These are phyloP conservation scores for Sporothrix luriei DNA, from an alignment of 2,329 filamentous ascomycete genomes.

Conservation along the genomic window DNA sequence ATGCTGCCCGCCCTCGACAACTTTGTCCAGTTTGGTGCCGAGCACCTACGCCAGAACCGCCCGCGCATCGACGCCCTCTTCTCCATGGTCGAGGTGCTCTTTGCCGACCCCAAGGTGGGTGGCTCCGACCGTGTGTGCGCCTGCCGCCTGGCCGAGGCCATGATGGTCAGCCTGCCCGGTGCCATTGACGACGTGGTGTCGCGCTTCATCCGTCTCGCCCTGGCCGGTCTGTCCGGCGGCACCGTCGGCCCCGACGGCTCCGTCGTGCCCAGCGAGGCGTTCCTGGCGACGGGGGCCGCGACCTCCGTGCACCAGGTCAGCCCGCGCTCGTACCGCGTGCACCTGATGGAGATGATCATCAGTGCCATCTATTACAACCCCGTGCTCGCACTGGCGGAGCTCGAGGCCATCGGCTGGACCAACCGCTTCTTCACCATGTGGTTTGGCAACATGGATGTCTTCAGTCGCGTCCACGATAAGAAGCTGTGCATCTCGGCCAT, in stretches of 20 bases:
- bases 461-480: slow-evolving; percentile 95
- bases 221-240: slow-evolving; percentile 68
- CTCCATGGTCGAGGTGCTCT: slow-evolving; percentile 94
- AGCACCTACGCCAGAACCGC: slow-evolving; percentile 77
- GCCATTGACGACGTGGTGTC: slow-evolving; percentile 86
- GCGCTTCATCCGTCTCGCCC: slow-evolving; percentile 86
- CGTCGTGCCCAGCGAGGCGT: slow-evolving; percentile 31
- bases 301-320: slow-evolving; percentile 54
- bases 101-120: slow-evolving; percentile 86
- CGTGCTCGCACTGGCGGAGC: slow-evolving; percentile 74
- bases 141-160: slow-evolving; percentile 93
- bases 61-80: slow-evolving; percentile 85
- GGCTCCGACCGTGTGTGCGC: slow-evolving; percentile 95
- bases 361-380: slow-evolving; percentile 98
- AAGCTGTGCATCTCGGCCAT: slow-evolving; percentile 97
- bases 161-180: slow-evolving; percentile 92
- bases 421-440: slow-evolving; percentile 99
- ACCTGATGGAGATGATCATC: slow-evolving; percentile 98
- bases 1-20: slow-evolving; percentile 98
- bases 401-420: slow-evolving; percentile 92
- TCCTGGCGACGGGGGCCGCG: slow-evolving; percentile 31
- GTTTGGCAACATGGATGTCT: slow-evolving; percentile 95
- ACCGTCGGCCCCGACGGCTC: slow-evolving; percentile 57
- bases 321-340: slow-evolving; percentile 91
- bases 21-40: slow-evolving; percentile 89